These are phyloP conservation scores for Dentipellis fragilis DNA, from an alignment of 768 basidiomycete species.

Conservation along the genomic window DNA sequence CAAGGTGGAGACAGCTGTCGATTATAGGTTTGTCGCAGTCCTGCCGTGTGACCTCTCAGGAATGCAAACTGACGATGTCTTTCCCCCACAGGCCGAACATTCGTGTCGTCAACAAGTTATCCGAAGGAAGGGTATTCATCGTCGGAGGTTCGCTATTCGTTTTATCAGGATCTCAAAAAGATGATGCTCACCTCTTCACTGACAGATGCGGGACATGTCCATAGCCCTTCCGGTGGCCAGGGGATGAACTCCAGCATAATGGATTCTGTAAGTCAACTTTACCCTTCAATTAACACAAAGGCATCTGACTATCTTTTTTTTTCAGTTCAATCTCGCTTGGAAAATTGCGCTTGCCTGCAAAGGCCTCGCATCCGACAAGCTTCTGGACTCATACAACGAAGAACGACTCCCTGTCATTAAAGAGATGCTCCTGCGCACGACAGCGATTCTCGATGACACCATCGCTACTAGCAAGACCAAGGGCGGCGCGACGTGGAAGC, in stretches of 20 bases:
- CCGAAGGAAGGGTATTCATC: constrained; percentile 9
- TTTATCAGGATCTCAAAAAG: constrained; percentile 7
- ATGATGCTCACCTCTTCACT: too few species aligned
- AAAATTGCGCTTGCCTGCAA: constrained; percentile 11
- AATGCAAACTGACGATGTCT: too few species aligned
- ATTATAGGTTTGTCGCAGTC: not conserved
- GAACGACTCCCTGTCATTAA: constrained; percentile 14
- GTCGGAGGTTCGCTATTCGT: constrained; percentile 7
- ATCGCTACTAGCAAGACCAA: not conserved
- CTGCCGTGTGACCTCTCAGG: too few species aligned
- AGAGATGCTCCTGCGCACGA: constrained; percentile 10
- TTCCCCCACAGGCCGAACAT: constrained; percentile 7
- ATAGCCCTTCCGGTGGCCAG: constrained; percentile 1
- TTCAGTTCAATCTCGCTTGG: constrained; percentile 11
- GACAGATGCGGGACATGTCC: constrained; percentile 4
- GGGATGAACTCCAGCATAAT: not conserved
- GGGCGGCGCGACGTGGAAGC: not conserved
- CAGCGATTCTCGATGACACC: not conserved
- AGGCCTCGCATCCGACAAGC: not conserved
- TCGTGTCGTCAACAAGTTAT: constrained; percentile 11
- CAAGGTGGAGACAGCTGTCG: not conserved
- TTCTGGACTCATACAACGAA: constrained; percentile 10
- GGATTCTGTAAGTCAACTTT: not conserved
- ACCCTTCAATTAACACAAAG: too few species aligned
- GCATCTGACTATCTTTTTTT: not conserved